phyloP scores from a whole-genome alignment of 2,329 filamentous ascomycete genomes.

The Neopestalotiopsis rosae region DNA sequence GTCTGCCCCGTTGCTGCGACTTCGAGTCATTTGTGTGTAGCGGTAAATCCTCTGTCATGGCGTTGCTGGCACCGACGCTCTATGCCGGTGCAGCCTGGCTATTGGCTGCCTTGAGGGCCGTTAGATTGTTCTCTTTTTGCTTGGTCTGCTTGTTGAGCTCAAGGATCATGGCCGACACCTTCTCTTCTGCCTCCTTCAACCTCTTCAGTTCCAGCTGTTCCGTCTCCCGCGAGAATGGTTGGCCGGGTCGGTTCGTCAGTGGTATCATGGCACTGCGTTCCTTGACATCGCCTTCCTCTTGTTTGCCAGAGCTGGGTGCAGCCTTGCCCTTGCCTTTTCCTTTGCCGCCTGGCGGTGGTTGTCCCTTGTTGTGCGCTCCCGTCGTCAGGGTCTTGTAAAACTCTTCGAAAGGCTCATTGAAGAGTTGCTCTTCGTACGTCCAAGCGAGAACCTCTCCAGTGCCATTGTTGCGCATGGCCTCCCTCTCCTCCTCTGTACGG shows the following conservation, averaged over 20 bases:
- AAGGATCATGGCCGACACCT: slow-evolving; percentile 65
- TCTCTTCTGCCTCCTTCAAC: slow-evolving; percentile 66
- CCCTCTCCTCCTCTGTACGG: slow-evolving; percentile 75
- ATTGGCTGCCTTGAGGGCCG: slow-evolving; percentile 65
- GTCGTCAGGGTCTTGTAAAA: slow-evolving; percentile 88
- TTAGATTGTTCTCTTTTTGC: slow-evolving; percentile 66
- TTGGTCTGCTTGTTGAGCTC: slow-evolving; percentile 66
- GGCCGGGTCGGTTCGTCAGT: slow-evolving; percentile 66
- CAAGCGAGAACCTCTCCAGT: slow-evolving; percentile 75
- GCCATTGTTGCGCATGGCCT: slow-evolving; percentile 63
- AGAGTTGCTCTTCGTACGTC: slow-evolving; percentile 91
- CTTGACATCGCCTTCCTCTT: slow-evolving; percentile 47
- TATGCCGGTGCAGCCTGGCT: slow-evolving; percentile 38
- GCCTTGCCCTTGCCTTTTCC: slow-evolving; percentile 64
- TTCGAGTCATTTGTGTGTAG: background rate
- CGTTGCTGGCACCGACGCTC: slow-evolving; percentile 3
- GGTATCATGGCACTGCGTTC: slow-evolving; percentile 78
- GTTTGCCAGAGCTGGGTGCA: slow-evolving; percentile 22
- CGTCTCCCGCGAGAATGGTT: slow-evolving; percentile 76
- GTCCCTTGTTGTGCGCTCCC: slow-evolving; percentile 63
- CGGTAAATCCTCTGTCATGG: background rate
- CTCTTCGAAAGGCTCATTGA: slow-evolving; percentile 94
- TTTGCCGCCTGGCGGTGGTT: slow-evolving; percentile 42
- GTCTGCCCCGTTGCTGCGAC: slow-evolving; percentile 27
- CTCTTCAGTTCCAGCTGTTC: slow-evolving; percentile 68